Evolutionary conservation across 768 basidiomycete genomes (phyloP), one percentile per base, ranked within the genome.

Genomic region (Mycena albidolilacea): DNA sequence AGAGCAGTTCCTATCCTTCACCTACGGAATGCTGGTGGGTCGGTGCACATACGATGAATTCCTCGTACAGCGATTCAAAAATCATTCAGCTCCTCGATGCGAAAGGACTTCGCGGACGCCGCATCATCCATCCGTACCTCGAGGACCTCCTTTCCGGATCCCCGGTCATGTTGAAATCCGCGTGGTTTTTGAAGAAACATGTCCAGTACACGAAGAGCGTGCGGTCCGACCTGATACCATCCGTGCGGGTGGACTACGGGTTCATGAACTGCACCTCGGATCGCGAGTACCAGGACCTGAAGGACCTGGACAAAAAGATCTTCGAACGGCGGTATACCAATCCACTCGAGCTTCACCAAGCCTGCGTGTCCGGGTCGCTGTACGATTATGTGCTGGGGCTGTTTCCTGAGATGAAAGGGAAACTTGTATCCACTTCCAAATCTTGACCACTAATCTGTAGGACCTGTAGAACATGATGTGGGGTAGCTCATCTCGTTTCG

Each of bases 21-120:
- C 67, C 1, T 85, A 84, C 66, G n/a, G 55, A 8, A 35, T 23
- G 12, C 76, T 85, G 35, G 75, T 81, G 30, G 11, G 69, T 4
- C 46, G 48, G n/a, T 84, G 81, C 77, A 78, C 82, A 5, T 86
- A 84, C 70, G 76, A 82, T n/a, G 81, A 84, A 60, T 82, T 86
- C 64, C 77, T 63, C 83, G 2, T 84, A 78, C 63, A 48, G 70
- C 5, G 68, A 78, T 0, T 77, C 76, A 0, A 61, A 50, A 2
- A 76, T 86, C 48, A n/a, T 77, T 6, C 52, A 77, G 38, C 79
- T 84, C 9, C 75, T 84, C 46, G 75, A 78, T n/a, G 41, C 57
- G 19, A 76, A 80, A 23, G 79, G 76, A 3, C 48, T 78, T 12
- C 35, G 62, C 17, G 57, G 57, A 21, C 59, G 65, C 4, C 69